These are phyloP conservation scores for Agrocybe pediades DNA, from an alignment of 768 basidiomycete genomes.

Conservation along the genomic window DNA sequence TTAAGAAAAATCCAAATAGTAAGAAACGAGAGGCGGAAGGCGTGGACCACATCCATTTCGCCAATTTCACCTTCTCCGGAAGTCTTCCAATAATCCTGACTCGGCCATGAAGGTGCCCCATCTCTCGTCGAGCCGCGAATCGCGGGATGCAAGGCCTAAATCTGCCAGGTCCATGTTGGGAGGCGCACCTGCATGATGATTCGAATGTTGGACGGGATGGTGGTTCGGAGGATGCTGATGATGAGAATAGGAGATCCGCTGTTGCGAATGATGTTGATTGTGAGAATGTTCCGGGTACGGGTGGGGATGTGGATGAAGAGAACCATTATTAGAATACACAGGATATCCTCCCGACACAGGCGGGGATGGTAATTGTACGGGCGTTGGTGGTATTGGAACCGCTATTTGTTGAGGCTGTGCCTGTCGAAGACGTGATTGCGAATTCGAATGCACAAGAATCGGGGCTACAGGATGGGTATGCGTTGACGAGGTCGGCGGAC, in stretches of 20 bases:
- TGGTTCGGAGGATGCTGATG: not conserved
- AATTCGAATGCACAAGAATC: not conserved
- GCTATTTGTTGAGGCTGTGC: not conserved
- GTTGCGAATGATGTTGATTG: slow-evolving; percentile 16
- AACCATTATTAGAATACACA: slow-evolving; percentile 1
- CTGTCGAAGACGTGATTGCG: not conserved
- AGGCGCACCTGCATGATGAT: slow-evolving; percentile 14
- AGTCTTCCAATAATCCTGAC: slow-evolving; percentile 52
- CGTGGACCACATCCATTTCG: too few relatives aligned
- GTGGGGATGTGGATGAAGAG: not conserved
- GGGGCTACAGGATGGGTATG: not conserved
- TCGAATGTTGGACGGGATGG: slow-evolving; percentile 14
- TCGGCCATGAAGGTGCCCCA: slow-evolving; percentile 71
- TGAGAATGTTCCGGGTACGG: slow-evolving; percentile 12
- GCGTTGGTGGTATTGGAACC: slow-evolving; percentile 7
- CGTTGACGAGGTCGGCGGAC: not conserved
- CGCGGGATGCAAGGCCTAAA: slow-evolving; percentile 61
- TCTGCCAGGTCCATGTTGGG: slow-evolving; percentile 50
- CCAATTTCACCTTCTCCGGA: slow-evolving; percentile 11
- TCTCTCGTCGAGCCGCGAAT: slow-evolving; percentile 62
- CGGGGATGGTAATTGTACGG: not conserved
- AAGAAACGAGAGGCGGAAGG: too few relatives aligned
- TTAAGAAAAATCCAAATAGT: too few relatives aligned
- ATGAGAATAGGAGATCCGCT: not conserved
- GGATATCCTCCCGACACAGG: slow-evolving; percentile 3